These are phyloP conservation scores for Phytophthora ramorum DNA, from an alignment of 352 stramenopile genomes.

Conservation along the genomic window DNA sequence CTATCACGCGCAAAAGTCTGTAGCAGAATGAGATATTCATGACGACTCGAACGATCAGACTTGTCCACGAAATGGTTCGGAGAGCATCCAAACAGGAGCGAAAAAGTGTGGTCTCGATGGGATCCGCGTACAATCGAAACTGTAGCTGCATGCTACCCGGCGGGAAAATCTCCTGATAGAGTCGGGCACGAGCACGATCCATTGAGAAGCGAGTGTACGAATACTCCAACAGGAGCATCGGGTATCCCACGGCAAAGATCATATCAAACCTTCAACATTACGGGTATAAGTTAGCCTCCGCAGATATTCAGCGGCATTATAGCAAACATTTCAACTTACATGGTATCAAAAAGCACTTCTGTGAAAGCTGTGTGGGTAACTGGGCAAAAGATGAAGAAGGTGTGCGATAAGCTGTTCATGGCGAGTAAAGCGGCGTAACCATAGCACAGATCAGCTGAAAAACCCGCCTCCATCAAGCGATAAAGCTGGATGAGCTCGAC, in stretches of 20 bases:
- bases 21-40: constrained; percentile 40
- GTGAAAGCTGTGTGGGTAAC: constrained; percentile 20
- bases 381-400: constrained; percentile 19
- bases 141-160: constrained; percentile 21
- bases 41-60: constrained; percentile 10
- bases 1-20: constrained; percentile 23
- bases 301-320: not conserved
- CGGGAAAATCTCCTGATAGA: constrained; percentile 19
- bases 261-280: constrained; percentile 27
- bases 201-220: constrained; percentile 29
- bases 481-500: constrained; percentile 24
- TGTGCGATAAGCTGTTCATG: constrained; percentile 16
- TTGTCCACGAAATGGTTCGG: constrained; percentile 16
- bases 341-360: constrained; percentile 29
- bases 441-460: constrained; percentile 13
- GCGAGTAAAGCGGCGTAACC: constrained; percentile 17
- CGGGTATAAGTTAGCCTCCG: not conserved
- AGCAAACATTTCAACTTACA: constrained; percentile 13
- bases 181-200: constrained; percentile 21
- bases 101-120: constrained; percentile 23
- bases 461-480: constrained; percentile 21
- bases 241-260: constrained; percentile 26
- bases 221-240: constrained; percentile 28
- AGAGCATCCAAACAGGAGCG: constrained; percentile 31
- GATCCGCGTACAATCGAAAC: constrained; percentile 20